Evolutionary conservation across 1,284 basidiomycete species (phyloP), one percentile per base, ranked within the genome.

Genomic region (Garcileccinum viscosum): DNA sequence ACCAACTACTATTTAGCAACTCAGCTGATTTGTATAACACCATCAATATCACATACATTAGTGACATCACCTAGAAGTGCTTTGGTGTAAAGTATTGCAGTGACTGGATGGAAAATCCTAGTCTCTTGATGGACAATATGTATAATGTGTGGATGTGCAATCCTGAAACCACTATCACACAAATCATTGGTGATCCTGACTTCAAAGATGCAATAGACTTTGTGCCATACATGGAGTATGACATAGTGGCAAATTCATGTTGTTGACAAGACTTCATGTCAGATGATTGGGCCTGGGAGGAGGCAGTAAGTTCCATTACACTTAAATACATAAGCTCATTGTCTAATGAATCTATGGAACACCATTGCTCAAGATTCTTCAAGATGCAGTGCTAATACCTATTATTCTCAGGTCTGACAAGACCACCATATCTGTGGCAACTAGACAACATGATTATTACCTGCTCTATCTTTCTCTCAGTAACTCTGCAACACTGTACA

Each of bases 231-330:
- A 9, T 38, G 27, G 38, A 67, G 11, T 67, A 30, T 2, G n/a
- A 37, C 0, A 7, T 22, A 5, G 38, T 11, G 5, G 42, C 47
- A 2, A 14, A 67, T 40, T 5, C 15, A 1, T 12, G 5, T 11
- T 5, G 17, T 8, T 67, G 30, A 24, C 38, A 67, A 35, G 37
- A 70, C 4, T 67, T 70, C 7, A 70, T 70, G 69, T 70, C 50
- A 1, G 61, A 47, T 0, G 14, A 70, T 4, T 70, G 69, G 69
- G 64, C 69, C 17, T 70, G 69, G 62, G 30, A 58, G 0, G 22
- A 69, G 8, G 67, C 27, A 0, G 67, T 69, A 56, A 53, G 61
- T 60, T 14, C 30, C 12, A 12, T 33, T n/a, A 47, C 7, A 24
- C 44, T 47, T n/a, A n/a, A n/a, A n/a, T n/a, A n/a, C n/a, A 47